Percentiles rank a stretch among this genome's conserved stretches.
phyloP scores from a whole-genome alignment of 495 filamentous ascomycete genomes.

The Apodospora peruviana region DNA sequence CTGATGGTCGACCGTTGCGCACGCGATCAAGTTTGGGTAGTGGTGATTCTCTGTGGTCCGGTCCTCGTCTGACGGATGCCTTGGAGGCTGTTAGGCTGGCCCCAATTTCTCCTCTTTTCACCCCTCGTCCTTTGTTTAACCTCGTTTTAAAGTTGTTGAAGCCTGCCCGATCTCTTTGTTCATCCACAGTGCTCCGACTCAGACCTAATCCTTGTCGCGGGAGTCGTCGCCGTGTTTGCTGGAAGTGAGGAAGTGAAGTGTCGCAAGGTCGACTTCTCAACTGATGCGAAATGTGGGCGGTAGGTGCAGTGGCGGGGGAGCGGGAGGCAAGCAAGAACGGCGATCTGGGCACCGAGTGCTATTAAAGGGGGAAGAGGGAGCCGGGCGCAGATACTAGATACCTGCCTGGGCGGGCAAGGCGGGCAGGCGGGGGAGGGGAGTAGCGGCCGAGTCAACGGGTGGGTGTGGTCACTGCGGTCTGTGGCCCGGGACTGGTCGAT shows the following conservation, averaged over 20 bases:
- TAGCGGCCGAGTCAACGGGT: background rate
- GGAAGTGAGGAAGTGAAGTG: background rate
- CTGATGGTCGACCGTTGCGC: background rate
- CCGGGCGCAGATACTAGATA: slow-evolving; percentile 1
- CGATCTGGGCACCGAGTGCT: slow-evolving; percentile 18
- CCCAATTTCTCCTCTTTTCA: background rate
- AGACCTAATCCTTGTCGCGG: background rate
- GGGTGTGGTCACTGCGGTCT: background rate
- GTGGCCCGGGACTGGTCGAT: slow-evolving; percentile 3
- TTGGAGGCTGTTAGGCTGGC: no score
- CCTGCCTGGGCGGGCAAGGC: no score
- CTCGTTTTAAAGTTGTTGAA: slow-evolving; percentile 4
- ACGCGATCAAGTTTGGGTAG: background rate
- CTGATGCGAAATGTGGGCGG: slow-evolving; percentile 14
- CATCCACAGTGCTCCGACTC: background rate
- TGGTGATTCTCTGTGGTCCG: background rate
- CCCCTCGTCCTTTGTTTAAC: slow-evolving; percentile 10
- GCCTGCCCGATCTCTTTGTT: slow-evolving; percentile 10
- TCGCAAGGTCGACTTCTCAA: slow-evolving; percentile 3
- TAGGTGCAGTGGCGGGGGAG: slow-evolving; percentile 14
- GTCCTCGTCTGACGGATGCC: background rate
- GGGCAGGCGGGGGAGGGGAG: no score
- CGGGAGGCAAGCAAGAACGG: slow-evolving; percentile 15
- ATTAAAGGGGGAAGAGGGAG: slow-evolving; percentile 17
- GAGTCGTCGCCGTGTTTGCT: background rate